Conservation (phyloP, 2,329 filamentous ascomycete genomes). For the Aspergillus ochraceus region DNA sequence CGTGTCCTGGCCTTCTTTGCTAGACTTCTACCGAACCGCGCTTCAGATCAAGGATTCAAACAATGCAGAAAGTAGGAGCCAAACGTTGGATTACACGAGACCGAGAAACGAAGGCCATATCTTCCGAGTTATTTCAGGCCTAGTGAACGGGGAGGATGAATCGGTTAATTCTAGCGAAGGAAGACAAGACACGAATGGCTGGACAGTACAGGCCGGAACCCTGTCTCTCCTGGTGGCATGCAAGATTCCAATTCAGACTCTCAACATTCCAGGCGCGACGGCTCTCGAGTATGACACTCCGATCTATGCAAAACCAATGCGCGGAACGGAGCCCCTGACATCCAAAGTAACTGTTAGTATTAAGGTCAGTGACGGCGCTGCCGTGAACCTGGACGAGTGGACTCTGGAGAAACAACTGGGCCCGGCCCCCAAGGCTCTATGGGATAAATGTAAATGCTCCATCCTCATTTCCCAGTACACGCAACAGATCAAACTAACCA, state of each 20-base stretch:
- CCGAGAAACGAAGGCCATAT: background rate
- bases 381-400: too few relatives aligned
- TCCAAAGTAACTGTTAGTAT: background rate
- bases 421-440: too few relatives aligned
- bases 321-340: background rate
- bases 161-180: background rate
- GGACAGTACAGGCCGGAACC: background rate
- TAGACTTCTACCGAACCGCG: background rate
- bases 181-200: too few relatives aligned
- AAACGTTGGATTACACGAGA: too few relatives aligned
- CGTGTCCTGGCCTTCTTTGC: background rate
- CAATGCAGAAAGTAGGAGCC: too few relatives aligned
- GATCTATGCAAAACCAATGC: constrained; percentile 12
- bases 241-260: constrained; percentile 1
- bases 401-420: too few relatives aligned
- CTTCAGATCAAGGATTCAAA: too few relatives aligned
- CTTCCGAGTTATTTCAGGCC: background rate
- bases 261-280: background rate
- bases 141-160: background rate
- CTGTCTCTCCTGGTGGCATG: constrained; percentile 6
- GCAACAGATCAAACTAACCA: too few relatives aligned
- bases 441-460: too few relatives aligned
- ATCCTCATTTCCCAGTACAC: too few relatives aligned
- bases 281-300: background rate
- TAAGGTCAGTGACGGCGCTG: background rate